A percentile compares a stretch with the other conserved stretches of the same genome.
Conservation (phyloP, 192 early-diverging fungal genomes). For the Coemansia erecta region DNA sequence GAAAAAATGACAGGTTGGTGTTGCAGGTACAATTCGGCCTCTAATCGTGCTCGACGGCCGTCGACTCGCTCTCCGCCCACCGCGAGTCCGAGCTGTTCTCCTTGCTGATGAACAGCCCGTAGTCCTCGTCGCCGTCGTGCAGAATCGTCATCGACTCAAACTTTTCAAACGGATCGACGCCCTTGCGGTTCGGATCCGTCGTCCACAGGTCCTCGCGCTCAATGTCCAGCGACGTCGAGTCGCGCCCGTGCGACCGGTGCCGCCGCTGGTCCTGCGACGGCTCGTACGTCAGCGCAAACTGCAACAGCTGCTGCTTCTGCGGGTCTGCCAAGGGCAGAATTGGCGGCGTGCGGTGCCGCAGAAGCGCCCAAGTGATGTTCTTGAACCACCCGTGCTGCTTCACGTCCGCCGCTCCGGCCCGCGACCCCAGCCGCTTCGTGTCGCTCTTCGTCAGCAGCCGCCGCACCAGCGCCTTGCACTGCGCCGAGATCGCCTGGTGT, state of each 20-base stretch:
- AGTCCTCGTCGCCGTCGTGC: conserved; percentile 56
- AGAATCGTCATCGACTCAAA: conserved; percentile 58
- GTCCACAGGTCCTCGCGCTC: conserved; percentile 54
- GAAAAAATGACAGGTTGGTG: not conserved
- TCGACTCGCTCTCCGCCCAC: conserved; percentile 49
- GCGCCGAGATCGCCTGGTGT: conserved; percentile 50
- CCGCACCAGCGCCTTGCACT: conserved; percentile 73
- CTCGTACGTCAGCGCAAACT: conserved; percentile 52
- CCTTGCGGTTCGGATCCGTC: conserved; percentile 35
- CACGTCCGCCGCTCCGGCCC: conserved; percentile 89
- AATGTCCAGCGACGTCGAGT: conserved; percentile 52
- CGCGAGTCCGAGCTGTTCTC: conserved; percentile 53
- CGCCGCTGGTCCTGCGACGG: conserved; percentile 46
- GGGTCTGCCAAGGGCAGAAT: conserved; percentile 70
- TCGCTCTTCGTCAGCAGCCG: conserved; percentile 91
- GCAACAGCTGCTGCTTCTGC: conserved; percentile 54
- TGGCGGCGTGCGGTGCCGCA: conserved; percentile 82
- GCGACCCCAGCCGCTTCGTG: conserved; percentile 77
- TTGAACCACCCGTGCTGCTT: conserved; percentile 93
- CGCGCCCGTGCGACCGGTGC: conserved; percentile 18
- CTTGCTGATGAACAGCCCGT: conserved; percentile 45
- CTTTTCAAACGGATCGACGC: conserved; percentile 52
- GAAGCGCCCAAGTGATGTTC: conserved; percentile 85
- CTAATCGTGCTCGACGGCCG: conserved; percentile 52
- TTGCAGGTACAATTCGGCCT: not conserved